Percentiles rank a stretch among this genome's conserved stretches.
These are phyloP conservation scores for Apodospora peruviana DNA, from an alignment of 495 filamentous ascomycete species.

Conservation along the genomic window DNA sequence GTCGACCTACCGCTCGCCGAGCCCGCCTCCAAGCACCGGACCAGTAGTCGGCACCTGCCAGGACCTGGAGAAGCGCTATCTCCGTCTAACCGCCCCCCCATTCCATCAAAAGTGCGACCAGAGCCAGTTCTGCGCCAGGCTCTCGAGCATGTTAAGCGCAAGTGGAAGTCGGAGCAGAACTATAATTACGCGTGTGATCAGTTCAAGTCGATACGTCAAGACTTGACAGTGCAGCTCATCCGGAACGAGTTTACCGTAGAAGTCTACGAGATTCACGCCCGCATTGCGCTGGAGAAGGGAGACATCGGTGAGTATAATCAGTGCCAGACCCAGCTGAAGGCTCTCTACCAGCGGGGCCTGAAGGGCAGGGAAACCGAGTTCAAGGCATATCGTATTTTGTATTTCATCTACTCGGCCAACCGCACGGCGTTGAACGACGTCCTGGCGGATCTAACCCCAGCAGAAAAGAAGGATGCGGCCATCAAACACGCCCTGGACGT, in stretches of 20 bases:
- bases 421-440: conserved; percentile 96
- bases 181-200: conserved; percentile 98
- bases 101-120: conserved; percentile 84
- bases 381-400: conserved; percentile 99
- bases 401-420: conserved; percentile 99
- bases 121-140: conserved; percentile 72
- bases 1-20: conserved; percentile 57
- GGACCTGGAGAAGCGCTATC: conserved; percentile 87
- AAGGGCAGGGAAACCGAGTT: conserved; percentile 93
- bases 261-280: conserved; percentile 96
- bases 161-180: conserved; percentile 90
- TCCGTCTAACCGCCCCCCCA: conserved; percentile 86
- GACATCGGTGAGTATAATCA: conserved; percentile 99
- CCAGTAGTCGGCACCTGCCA: conserved; percentile 82
- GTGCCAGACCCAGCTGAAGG: conserved; percentile 95
- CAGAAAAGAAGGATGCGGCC: conserved; percentile 79
- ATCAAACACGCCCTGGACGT: conserved; percentile 91
- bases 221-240: conserved; percentile 96
- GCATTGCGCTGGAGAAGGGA: conserved; percentile 96
- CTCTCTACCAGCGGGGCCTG: conserved; percentile 77
- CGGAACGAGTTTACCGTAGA: conserved; percentile 90
- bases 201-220: conserved; percentile 97
- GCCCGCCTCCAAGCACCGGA: conserved; percentile 56
- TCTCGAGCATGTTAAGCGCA: conserved; percentile 81
- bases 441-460: conserved; percentile 92